Conservation (phyloP, 805 yeast genomes). For the Wickerhamiella kurtzmanii region DNA sequence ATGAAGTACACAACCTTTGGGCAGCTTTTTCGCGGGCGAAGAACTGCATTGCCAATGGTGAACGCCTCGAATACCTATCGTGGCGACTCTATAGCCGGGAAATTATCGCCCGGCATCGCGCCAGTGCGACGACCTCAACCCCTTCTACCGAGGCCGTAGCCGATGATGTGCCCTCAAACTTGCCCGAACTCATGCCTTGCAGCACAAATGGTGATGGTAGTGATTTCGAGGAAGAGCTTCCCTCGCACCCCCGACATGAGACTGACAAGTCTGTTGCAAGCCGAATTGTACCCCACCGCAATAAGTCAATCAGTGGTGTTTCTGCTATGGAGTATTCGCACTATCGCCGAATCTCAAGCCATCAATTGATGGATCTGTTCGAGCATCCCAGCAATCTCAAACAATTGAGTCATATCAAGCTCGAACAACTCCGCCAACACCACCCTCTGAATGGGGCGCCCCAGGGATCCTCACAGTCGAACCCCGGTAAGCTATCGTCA, state of each 20-base stretch:
- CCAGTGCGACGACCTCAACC: background rate
- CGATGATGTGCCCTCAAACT: constrained; percentile 3
- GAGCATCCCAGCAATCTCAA: background rate
- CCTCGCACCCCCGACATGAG: no score
- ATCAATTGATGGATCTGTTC: background rate
- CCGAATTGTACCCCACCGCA: no score
- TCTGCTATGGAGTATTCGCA: no score
- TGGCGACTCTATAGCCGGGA: constrained; percentile 21
- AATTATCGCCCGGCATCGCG: constrained; percentile 6
- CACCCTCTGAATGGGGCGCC: no score
- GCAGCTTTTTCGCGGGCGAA: constrained; percentile 18
- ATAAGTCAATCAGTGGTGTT: no score
- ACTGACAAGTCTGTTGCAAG: no score
- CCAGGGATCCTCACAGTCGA: no score
- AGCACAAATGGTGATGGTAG: background rate
- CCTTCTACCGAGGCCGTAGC: background rate
- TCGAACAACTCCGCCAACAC: background rate
- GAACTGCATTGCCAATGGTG: constrained; percentile 16
- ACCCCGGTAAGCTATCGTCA: no score
- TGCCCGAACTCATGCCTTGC: background rate
- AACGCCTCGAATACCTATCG: constrained; percentile 17
- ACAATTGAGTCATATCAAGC: background rate
- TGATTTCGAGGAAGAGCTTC: background rate
- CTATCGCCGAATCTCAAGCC: background rate
- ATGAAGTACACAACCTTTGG: constrained; percentile 19